Evolutionary conservation across 1,139 yeast species (phyloP), one percentile per base, ranked within the genome.

Genomic region (Spathaspora sp.): DNA sequence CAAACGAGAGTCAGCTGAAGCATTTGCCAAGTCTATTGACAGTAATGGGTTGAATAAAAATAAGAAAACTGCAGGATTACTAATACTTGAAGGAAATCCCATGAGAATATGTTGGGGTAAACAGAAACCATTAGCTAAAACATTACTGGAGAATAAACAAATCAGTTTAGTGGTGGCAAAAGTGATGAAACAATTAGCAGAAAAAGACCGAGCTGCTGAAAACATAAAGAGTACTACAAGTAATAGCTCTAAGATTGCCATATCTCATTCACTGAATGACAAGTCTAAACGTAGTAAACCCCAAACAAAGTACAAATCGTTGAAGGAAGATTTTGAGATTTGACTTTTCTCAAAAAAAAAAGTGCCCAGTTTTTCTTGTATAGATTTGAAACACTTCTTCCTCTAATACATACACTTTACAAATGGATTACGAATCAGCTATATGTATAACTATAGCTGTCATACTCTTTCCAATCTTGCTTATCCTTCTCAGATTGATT

Each of bases 51-150:
- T 63, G 43, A 70, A 70, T 52, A 39, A 43, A 16, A 63, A 62
- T 41, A 56, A 49, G 11, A 42, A 52, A 13, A 65, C 73, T 0
- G 72, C 78, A 1, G 78, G 74, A 1, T 51, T 73, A 41, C 48
- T 70, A 23, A 43, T 72, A 2, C 49, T 74, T 3, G 70, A 67
- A 4, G 58, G 60, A 6, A 63, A 56, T 47, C 86, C 89, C 4
- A 56, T 86, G 41, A 63, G 90, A 40, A 74, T 84, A 0, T 76
- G 80, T 25, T 86, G 91, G 90, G 86, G 91, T 16, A 77, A 76
- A 41, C 80, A 80, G 4, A 65, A 73, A 48, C 62, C 76, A 1
- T 59, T 84, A 38, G 86, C 86, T 0, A 57, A 60, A 5, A 59
- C 75, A 1, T 68, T 68, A 34, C 73, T 72, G 10, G 84, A 81